Base-by-base conservation (phyloP, 108 stramenopile species). In the Skeletonema potamos region DNA sequence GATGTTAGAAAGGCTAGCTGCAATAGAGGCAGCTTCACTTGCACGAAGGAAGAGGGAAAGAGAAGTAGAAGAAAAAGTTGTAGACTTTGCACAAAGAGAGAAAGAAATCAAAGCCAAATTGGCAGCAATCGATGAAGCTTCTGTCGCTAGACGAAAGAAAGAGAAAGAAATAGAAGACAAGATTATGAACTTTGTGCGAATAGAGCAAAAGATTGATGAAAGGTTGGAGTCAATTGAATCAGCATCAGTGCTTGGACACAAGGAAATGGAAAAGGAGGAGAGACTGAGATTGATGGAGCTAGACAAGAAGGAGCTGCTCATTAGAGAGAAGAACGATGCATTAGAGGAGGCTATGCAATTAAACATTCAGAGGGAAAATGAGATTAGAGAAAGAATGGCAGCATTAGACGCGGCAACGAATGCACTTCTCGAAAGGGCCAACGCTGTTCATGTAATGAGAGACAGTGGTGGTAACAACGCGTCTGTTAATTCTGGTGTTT, bases 361-460 rank as follows among this genome's bases (percentile, higher is more conserved):
- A 12, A 56, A 58, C 9, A 27, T 58, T 2, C 55, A 58, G 24
- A 36, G 55, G 27, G 34, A 58, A 39, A 32, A 36, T 0, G 57
- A 68, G 17, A 29, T 68, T 5, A 10, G 39, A 5, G 68, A 57
- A 26, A 55, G 58, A 28, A 58, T 58, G 39, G 37, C 13, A 5
- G 68, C 57, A 55, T 41, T 64, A 11, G 64, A 64, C 13, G 64
- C 64, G 0, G 64, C 68, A 0, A 34, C 46, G 8, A 65, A n/a
- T 51, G 48, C 48, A 9, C 48, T 51, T 6, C 6, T 51, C 9
- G 22, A 51, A 22, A 51, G 22, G n/a, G 48, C 48, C 4, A 51
- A 22, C 22, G 39, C 39, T 41, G 39, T 15, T 41, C 39, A 15
- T 3, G 39, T 41, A 11, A 0, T 15, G n/a, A 15, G 15, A 41